Conservation (phyloP, 306 rosid species). For the Acmispon strigosus region DNA sequence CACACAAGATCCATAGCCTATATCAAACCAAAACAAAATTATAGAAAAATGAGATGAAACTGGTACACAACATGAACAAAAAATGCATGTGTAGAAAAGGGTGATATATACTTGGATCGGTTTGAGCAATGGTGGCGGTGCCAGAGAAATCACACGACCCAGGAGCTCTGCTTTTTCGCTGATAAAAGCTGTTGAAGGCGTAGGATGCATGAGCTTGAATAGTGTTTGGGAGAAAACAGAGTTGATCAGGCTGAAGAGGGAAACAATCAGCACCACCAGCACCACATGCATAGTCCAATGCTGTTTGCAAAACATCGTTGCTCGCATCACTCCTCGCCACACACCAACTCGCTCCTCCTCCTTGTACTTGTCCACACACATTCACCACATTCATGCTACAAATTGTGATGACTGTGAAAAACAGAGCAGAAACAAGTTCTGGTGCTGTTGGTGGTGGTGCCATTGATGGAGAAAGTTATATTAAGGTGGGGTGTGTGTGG, state of each 20-base stretch:
- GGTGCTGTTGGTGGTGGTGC: conserved; percentile 15
- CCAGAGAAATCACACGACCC: conserved; percentile 76
- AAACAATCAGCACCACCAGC: conserved; percentile 77
- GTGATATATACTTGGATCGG: conserved; percentile 60
- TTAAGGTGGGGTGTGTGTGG: background rate
- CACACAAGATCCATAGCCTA: conserved; percentile 98
- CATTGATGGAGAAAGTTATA: conserved; percentile 42
- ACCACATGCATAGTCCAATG: conserved; percentile 74
- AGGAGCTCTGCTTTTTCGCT: conserved; percentile 50
- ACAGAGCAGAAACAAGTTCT: background rate
- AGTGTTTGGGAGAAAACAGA: conserved; percentile 83
- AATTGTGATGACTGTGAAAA: background rate
- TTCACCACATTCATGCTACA: background rate
- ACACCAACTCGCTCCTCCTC: conserved; percentile 54
- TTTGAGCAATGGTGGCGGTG: conserved; percentile 74
- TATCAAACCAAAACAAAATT: background rate
- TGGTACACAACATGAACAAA: background rate
- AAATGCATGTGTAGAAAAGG: too few species aligned
- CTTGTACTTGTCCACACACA: background rate
- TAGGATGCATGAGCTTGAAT: conserved; percentile 92
- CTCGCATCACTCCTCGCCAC: conserved; percentile 72
- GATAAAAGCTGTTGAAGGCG: conserved; percentile 80
- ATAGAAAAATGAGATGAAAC: background rate
- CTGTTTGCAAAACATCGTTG: conserved; percentile 47
- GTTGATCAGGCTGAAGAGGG: conserved; percentile 50